Evolutionary conservation across 2,329 filamentous ascomycete genomes (phyloP).

Genomic region (Fusarium papillatum): DNA sequence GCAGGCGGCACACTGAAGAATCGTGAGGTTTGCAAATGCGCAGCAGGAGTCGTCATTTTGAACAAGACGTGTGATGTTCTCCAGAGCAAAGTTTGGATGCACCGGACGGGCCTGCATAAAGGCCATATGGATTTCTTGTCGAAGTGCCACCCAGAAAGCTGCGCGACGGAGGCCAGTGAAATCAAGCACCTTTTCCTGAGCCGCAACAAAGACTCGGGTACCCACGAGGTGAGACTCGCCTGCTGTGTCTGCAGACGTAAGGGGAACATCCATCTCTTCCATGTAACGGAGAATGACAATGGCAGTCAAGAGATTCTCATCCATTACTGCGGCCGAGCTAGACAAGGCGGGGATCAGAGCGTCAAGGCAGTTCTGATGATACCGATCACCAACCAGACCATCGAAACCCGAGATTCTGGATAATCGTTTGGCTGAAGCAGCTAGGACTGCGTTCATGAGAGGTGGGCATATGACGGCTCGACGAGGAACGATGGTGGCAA

Average conservation of each 20-base stretch:
- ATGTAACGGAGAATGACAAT: conserved; percentile 48
- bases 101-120: conserved; percentile 47
- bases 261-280: conserved; percentile 45
- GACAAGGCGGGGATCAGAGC: conserved; percentile 45
- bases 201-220: conserved; percentile 45
- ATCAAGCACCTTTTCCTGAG: conserved; percentile 43
- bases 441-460: conserved; percentile 45
- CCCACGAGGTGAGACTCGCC: conserved; percentile 46
- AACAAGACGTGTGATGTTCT: conserved; percentile 37
- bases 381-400: conserved; percentile 39
- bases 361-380: conserved; percentile 46
- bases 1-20: conserved; percentile 45
- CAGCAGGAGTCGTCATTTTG: conserved; percentile 42
- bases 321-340: conserved; percentile 41
- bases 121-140: conserved; percentile 48
- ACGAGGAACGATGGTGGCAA: conserved; percentile 45
- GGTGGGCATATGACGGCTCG: conserved; percentile 44
- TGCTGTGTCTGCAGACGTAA: conserved; percentile 21
- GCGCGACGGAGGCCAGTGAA: conserved; percentile 46
- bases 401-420: conserved; percentile 40
- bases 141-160: conserved; percentile 46
- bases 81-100: conserved; percentile 42
- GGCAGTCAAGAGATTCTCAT: conserved; percentile 47
- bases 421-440: conserved; percentile 44
- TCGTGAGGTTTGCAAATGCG: conserved; percentile 43